These are phyloP conservation scores for Teunomyces panamensis DNA, from an alignment of 805 yeast genomes.

Conservation along the genomic window DNA sequence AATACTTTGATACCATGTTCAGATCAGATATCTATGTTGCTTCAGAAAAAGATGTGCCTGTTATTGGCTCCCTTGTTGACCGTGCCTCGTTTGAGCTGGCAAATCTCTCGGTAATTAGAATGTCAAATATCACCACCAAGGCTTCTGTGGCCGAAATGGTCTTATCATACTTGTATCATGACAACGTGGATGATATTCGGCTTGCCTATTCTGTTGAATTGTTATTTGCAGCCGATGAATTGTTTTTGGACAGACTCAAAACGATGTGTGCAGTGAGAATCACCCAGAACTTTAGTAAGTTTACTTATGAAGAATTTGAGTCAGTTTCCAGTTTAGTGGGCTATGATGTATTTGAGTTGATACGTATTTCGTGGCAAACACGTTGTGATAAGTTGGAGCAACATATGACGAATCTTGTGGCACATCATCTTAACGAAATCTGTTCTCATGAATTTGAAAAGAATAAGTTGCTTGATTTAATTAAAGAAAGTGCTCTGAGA, in stretches of 20 bases:
- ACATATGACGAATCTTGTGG: constrained; percentile 56
- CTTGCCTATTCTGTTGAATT: constrained; percentile 52
- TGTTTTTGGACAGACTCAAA: constrained; percentile 61
- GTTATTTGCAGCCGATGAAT: constrained; percentile 55
- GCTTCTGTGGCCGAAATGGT: constrained; percentile 46
- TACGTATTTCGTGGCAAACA: constrained; percentile 67
- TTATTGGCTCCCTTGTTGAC: constrained; percentile 15
- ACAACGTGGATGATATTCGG: constrained; percentile 49
- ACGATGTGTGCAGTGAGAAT: constrained; percentile 57
- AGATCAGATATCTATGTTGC: constrained; percentile 36
- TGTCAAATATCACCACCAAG: constrained; percentile 19
- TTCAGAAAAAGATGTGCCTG: constrained; percentile 16
- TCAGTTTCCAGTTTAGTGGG: constrained; percentile 20
- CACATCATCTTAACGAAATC: constrained; percentile 43
- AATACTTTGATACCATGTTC: constrained; percentile 64
- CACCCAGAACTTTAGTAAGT: constrained; percentile 25
- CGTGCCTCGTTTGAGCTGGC: constrained; percentile 6
- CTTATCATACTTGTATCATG: constrained; percentile 58
- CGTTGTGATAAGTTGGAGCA: constrained; percentile 63
- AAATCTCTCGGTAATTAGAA: constrained; percentile 26
- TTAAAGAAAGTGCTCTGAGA: constrained; percentile 50
- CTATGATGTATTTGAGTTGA: constrained; percentile 51
- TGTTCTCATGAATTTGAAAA: constrained; percentile 30
- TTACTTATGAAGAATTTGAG: constrained; percentile 17
- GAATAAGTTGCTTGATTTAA: constrained; percentile 14